Percentiles rank a stretch among this genome's conserved stretches.
Conservation (phyloP, 805 yeast species). For the Lipomyces anomalus region DNA sequence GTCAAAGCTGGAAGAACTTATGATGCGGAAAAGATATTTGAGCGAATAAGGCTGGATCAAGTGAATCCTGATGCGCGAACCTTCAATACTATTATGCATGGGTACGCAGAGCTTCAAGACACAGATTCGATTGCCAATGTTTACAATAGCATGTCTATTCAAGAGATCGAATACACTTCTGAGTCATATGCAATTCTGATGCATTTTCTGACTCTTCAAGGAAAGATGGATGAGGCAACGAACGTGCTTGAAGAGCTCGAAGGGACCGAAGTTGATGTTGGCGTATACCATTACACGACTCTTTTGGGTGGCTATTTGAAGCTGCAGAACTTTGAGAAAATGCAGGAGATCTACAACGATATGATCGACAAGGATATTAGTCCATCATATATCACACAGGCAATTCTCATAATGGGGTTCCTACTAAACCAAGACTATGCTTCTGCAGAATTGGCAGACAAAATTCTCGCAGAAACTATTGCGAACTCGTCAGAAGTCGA, state of each 20-base stretch:
- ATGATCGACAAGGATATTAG: slow-evolving; percentile 11
- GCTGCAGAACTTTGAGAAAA: background rate
- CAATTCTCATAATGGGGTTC: slow-evolving; percentile 33
- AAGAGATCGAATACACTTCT: slow-evolving; percentile 5
- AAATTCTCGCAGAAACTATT: slow-evolving; percentile 1
- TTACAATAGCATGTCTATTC: slow-evolving; percentile 8
- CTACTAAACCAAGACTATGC: background rate
- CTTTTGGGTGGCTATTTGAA: slow-evolving; percentile 14
- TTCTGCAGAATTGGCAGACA: slow-evolving; percentile 5
- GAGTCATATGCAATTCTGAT: slow-evolving; percentile 14
- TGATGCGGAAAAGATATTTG: background rate
- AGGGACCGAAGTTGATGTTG: slow-evolving; percentile 3
- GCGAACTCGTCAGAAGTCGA: slow-evolving; percentile 10
- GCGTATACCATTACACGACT: slow-evolving; percentile 19
- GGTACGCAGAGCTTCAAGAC: slow-evolving; percentile 7
- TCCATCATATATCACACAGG: slow-evolving; percentile 29
- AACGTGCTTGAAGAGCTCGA: slow-evolving; percentile 11
- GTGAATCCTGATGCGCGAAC: slow-evolving; percentile 12
- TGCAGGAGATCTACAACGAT: slow-evolving; percentile 6
- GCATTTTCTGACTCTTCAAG: slow-evolving; percentile 13
- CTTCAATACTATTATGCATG: slow-evolving; percentile 14
- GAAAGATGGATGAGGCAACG: slow-evolving; percentile 10
- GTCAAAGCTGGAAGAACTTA: background rate
- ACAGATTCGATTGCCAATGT: slow-evolving; percentile 5
- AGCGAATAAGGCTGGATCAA: slow-evolving; percentile 1